Conservation (phyloP, 2,329 filamentous ascomycete genomes). For the Apiospora hydei region DNA sequence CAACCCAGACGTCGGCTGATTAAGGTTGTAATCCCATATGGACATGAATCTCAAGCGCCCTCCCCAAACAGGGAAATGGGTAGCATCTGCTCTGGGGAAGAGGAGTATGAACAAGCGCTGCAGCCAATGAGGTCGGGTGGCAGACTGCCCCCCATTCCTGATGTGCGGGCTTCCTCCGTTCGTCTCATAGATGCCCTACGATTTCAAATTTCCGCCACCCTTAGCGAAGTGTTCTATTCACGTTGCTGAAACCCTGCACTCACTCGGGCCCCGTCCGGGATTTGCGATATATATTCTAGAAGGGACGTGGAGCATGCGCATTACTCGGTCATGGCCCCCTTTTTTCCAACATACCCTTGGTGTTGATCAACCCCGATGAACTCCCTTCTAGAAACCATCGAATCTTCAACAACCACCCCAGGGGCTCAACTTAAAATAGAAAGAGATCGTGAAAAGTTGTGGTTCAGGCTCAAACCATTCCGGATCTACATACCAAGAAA, state of each 20-base stretch:
- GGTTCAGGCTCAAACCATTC: no score
- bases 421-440: no score
- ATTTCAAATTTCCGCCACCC: not conserved
- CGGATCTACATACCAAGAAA: no score
- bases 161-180: not conserved
- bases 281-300: no score
- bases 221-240: not conserved
- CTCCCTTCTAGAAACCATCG: no score
- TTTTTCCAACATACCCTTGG: no score
- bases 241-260: no score
- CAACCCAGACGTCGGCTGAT: not conserved
- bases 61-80: not conserved
- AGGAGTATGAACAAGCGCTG: not conserved
- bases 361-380: no score
- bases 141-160: not conserved
- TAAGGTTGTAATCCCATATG: not conserved
- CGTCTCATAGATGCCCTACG: not conserved
- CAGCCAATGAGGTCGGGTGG: not conserved
- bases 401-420: no score
- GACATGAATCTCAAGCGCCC: not conserved
- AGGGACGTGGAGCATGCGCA: no score
- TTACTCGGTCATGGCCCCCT: no score
- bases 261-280: not conserved
- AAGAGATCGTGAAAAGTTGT: no score
- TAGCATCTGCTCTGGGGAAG: constrained; percentile 7